phyloP scores from a whole-genome alignment of 495 filamentous ascomycete species.

The Aspergillus homomorphus region DNA sequence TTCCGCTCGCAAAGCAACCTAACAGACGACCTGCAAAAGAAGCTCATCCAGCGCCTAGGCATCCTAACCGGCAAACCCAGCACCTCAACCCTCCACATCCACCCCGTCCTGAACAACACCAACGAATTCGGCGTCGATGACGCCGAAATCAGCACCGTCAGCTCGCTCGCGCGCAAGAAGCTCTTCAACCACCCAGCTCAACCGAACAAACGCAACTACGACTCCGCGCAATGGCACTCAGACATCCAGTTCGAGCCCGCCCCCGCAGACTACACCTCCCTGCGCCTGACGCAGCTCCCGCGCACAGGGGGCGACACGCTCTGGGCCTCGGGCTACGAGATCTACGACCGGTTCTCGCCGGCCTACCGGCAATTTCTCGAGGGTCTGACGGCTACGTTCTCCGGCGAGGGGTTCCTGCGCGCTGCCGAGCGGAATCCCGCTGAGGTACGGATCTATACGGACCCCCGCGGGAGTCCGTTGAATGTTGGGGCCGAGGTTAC shows the following conservation, averaged over 20 bases:
- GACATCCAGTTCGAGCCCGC: conserved; percentile 62
- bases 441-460: conserved; percentile 46
- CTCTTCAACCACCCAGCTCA: conserved; percentile 22
- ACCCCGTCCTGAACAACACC: conserved; percentile 56
- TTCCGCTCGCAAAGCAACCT: conserved; percentile 64
- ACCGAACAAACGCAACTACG: conserved; percentile 12
- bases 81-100: conserved; percentile 59
- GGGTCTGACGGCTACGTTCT: conserved; percentile 62
- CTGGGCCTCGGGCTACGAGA: conserved; percentile 74
- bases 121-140: conserved; percentile 49
- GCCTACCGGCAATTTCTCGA: conserved; percentile 62
- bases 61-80: conserved; percentile 55
- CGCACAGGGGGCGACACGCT: conserved; percentile 68
- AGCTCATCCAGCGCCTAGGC: conserved; percentile 56
- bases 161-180: conserved; percentile 52
- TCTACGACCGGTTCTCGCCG: conserved; percentile 71
- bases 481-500: conserved; percentile 62
- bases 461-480: conserved; percentile 60
- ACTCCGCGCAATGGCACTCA: conserved; percentile 48
- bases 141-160: conserved; percentile 65
- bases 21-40: conserved; percentile 59
- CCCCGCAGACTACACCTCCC: conserved; percentile 56
- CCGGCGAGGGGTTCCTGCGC: conserved; percentile 57
- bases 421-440: conserved; percentile 54
- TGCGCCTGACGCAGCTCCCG: conserved; percentile 55